phyloP scores from a whole-genome alignment of 805 yeast genomes.

The Sungouiella thailandica region DNA sequence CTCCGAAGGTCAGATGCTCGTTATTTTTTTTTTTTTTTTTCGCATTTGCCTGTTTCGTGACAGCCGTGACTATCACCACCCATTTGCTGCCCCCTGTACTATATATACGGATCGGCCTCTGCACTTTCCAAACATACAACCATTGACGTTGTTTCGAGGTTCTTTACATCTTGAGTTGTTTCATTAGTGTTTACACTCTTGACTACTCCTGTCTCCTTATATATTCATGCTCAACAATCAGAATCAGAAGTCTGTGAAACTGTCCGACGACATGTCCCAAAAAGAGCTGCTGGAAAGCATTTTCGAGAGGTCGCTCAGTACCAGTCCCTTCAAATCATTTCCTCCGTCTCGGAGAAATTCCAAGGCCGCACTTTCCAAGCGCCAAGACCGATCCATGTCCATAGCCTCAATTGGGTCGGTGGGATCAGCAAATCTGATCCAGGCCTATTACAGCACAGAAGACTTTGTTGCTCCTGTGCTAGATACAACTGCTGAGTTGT shows the following conservation, averaged over 20 bases:
- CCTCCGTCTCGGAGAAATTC: constrained; percentile 1
- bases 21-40: too few species aligned
- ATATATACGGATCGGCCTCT: too few species aligned
- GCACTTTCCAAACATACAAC: too few species aligned
- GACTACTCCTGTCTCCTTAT: too few species aligned
- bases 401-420: constrained; percentile 3
- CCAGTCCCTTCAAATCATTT: constrained; percentile 1
- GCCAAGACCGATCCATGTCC: constrained; percentile 5
- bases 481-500: constrained; percentile 27
- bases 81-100: background rate
- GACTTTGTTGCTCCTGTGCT: constrained; percentile 27
- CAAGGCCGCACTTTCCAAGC: background rate
- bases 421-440: constrained; percentile 1
- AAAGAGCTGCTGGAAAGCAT: constrained; percentile 1
- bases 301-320: constrained; percentile 6
- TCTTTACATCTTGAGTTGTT: too few species aligned
- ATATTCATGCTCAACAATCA: too few species aligned
- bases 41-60: background rate
- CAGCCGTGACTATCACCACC: too few species aligned
- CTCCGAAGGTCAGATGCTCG: too few species aligned
- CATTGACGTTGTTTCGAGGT: too few species aligned
- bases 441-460: constrained; percentile 23
- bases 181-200: too few species aligned
- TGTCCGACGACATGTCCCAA: too few species aligned
- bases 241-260: too few species aligned